These are phyloP conservation scores for Strigomonas galati DNA, from an alignment of 208 protist species.

Conservation along the genomic window DNA sequence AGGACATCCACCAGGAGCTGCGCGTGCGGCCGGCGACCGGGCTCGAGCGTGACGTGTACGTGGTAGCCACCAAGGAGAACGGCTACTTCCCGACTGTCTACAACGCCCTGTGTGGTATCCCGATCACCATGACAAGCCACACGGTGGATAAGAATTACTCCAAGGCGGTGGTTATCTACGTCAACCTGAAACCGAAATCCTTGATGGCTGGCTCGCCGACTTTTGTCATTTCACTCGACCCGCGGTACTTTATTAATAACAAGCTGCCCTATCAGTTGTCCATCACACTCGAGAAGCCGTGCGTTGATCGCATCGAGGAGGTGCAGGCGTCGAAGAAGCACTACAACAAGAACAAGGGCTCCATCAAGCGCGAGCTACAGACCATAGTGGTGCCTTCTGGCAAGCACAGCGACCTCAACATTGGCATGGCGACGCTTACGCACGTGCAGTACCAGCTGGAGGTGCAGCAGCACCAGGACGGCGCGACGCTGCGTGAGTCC, in stretches of 20 bases:
- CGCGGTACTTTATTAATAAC: slow-evolving; percentile 63
- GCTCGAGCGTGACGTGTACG: slow-evolving; percentile 5
- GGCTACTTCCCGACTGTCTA: slow-evolving; percentile 10
- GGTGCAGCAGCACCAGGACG: slow-evolving; percentile 31
- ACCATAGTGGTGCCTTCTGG: not conserved
- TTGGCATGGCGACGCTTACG: not conserved
- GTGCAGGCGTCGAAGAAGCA: not conserved
- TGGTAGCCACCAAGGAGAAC: slow-evolving; percentile 20
- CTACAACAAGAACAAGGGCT: not conserved
- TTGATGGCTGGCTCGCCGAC: slow-evolving; percentile 64
- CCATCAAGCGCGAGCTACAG: not conserved
- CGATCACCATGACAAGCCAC: slow-evolving; percentile 30
- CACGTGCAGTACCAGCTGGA: slow-evolving; percentile 23
- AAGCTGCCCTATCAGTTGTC: slow-evolving; percentile 63
- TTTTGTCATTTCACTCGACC: slow-evolving; percentile 62
- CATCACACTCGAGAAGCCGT: slow-evolving; percentile 19
- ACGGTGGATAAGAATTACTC: not conserved
- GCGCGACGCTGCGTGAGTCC: not conserved
- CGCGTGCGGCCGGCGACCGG: slow-evolving; percentile 46
- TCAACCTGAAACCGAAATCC: slow-evolving; percentile 49
- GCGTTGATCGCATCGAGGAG: slow-evolving; percentile 20
- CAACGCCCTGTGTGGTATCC: slow-evolving; percentile 15
- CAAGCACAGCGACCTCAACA: not conserved
- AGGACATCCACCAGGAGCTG: slow-evolving; percentile 38
- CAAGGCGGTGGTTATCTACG: slow-evolving; percentile 21